Evolutionary conservation across 1,284 basidiomycete genomes (phyloP).

Genomic region (Puccinia hordei): DNA sequence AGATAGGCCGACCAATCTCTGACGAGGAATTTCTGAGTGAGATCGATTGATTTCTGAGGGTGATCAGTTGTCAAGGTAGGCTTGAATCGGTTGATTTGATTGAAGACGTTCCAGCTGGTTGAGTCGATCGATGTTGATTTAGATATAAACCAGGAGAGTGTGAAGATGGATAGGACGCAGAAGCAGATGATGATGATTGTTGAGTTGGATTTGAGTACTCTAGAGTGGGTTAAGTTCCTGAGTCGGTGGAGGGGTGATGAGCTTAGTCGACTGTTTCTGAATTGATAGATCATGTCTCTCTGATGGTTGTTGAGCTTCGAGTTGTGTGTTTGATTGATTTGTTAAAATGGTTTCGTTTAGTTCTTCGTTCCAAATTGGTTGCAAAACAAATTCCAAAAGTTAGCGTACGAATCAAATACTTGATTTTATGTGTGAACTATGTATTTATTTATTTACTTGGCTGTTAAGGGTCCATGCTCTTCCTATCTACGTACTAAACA

Average conservation of each 20-base stretch:
- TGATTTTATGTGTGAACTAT: no score
- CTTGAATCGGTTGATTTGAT: constrained; percentile 1
- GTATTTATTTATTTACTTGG: no score
- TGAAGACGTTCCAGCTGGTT: constrained; percentile 16
- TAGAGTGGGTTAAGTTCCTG: not conserved
- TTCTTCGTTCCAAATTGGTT: no score
- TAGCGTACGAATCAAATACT: no score
- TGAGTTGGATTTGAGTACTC: not conserved
- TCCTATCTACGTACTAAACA: no score
- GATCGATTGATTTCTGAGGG: no score
- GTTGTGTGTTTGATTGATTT: not conserved
- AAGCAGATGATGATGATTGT: not conserved
- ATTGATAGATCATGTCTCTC: not conserved
- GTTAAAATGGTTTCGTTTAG: no score
- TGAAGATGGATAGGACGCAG: constrained; percentile 1
- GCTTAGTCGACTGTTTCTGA: not conserved
- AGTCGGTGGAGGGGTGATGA: not conserved
- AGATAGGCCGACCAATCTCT: constrained; percentile 44
- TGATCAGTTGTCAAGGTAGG: no score
- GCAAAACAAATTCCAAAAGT: no score
- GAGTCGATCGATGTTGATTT: not conserved
- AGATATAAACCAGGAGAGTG: not conserved
- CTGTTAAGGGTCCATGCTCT: no score
- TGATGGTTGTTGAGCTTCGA: not conserved
- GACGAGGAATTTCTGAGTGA: constrained; percentile 39